These are phyloP conservation scores for Sordariomycetes sp. DNA, from an alignment of 2,329 filamentous ascomycete genomes.

Conservation along the genomic window DNA sequence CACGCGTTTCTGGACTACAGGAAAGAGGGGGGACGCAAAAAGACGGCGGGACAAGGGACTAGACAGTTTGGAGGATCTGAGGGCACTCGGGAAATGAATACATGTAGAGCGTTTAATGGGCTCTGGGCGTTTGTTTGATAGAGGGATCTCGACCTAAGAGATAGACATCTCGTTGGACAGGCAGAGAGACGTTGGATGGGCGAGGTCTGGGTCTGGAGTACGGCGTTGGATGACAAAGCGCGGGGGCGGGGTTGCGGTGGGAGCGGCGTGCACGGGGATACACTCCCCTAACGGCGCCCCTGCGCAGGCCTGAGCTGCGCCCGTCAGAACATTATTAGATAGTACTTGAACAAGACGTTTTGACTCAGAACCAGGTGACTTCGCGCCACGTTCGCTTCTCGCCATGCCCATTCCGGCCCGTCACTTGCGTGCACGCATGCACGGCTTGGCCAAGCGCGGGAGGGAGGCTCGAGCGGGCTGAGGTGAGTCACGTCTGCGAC, in stretches of 20 bases:
- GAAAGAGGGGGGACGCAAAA: neutral
- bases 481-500: too few relatives aligned
- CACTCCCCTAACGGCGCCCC: neutral
- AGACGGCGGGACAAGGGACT: neutral
- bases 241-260: neutral
- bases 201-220: neutral
- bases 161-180: neutral
- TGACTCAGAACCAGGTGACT: neutral
- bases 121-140: neutral
- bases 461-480: neutral
- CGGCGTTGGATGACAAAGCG: neutral
- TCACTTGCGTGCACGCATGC: neutral
- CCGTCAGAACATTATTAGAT: neutral
- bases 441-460: neutral
- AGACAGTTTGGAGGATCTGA: neutral
- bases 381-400: neutral
- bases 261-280: too few relatives aligned
- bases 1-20: neutral
- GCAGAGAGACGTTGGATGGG: neutral
- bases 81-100: neutral
- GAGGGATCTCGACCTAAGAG: neutral
- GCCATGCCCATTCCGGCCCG: too few relatives aligned
- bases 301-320: neutral
- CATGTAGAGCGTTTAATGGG: neutral
- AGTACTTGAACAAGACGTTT: too few relatives aligned